Conservation (phyloP, 441 rosid species). For the Populus trichocarpa region DNA sequence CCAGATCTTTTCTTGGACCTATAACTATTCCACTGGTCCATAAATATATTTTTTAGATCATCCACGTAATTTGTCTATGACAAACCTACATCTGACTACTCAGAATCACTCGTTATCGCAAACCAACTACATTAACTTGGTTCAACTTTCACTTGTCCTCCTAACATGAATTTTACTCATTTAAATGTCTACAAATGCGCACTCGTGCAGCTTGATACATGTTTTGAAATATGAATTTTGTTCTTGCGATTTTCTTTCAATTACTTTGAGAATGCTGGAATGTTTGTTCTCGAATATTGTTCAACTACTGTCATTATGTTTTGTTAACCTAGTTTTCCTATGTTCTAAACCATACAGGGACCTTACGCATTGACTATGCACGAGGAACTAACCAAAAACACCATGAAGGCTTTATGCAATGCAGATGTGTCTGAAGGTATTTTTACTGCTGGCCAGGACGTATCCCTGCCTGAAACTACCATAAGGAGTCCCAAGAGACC, state of each 20-base stretch:
- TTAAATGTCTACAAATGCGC: not conserved
- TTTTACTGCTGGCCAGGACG: slow-evolving; percentile 56
- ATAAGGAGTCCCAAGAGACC: slow-evolving; percentile 65
- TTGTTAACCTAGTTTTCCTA: slow-evolving; percentile 6
- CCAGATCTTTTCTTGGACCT: too few relatives aligned
- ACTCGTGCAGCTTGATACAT: not conserved
- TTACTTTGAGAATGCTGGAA: not conserved
- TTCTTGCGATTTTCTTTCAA: not conserved
- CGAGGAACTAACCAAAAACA: slow-evolving; percentile 51
- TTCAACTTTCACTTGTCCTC: not conserved
- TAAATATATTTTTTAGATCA: too few relatives aligned
- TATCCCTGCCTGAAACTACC: slow-evolving; percentile 80
- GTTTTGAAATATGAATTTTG: not conserved
- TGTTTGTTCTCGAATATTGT: not conserved
- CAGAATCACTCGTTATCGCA: too few relatives aligned
- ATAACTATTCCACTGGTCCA: too few relatives aligned
- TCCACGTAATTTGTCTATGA: too few relatives aligned
- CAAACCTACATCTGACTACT: fast-evolving
- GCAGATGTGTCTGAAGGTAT: slow-evolving; percentile 74
- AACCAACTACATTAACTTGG: not conserved
- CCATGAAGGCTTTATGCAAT: slow-evolving; percentile 78
- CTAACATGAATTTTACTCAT: not conserved
- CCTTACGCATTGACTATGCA: slow-evolving; percentile 72
- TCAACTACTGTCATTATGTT: not conserved
- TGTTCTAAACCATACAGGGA: slow-evolving; percentile 44